phyloP scores from a whole-genome alignment of 2,329 filamentous ascomycete genomes.

The Claviceps pusilla region DNA sequence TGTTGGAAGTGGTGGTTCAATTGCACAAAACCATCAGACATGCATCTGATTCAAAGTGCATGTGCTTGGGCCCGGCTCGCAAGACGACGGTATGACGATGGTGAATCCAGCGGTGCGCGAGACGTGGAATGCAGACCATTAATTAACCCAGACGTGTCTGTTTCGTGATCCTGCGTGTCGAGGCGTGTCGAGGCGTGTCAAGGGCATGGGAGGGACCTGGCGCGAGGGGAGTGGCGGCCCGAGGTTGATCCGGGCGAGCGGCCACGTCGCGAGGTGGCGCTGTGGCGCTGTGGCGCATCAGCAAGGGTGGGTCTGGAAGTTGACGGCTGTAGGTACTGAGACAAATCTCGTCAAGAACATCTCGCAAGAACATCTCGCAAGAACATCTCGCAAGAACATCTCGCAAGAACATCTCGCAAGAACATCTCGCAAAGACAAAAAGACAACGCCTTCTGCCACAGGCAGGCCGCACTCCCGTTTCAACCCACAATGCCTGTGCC shows the following conservation, averaged over 20 bases:
- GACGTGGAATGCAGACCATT: conserved; percentile 13
- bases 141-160: conserved; percentile 27
- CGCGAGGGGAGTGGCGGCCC: neutral
- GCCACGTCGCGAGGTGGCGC: too few relatives aligned
- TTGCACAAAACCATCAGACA: neutral
- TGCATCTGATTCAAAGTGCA: neutral
- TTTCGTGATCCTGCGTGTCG: conserved; percentile 27
- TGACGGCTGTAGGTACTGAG: too few relatives aligned
- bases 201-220: neutral
- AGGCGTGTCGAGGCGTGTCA: conserved; percentile 12
- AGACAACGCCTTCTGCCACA: too few relatives aligned
- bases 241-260: neutral
- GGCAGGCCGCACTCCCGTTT: neutral
- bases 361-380: neutral
- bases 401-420: too few relatives aligned
- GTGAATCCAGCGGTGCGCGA: conserved; percentile 2
- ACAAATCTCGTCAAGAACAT: too few relatives aligned
- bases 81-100: conserved; percentile 1
- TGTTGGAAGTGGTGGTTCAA: too few relatives aligned
- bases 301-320: too few relatives aligned
- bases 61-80: neutral
- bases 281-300: too few relatives aligned
- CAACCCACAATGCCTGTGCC: conserved; percentile 16
- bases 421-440: neutral
- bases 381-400: too few relatives aligned